phyloP scores from a whole-genome alignment of 306 rosid genomes.

The Glycyrrhiza uralensis region DNA sequence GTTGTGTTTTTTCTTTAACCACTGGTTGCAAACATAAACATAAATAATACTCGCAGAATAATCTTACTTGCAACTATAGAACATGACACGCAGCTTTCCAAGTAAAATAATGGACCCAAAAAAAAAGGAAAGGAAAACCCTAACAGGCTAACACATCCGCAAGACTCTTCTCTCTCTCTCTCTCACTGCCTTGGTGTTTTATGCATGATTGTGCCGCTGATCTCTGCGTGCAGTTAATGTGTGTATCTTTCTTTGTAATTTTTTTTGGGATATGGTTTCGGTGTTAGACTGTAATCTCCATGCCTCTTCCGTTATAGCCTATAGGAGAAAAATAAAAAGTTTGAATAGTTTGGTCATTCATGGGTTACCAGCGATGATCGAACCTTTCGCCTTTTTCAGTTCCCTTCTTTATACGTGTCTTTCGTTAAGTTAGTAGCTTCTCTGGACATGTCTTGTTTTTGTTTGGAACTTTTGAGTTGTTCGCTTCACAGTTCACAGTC shows the following conservation, averaged over 20 bases:
- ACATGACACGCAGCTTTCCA: conserved; percentile 31
- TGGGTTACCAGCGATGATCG: conserved; percentile 16
- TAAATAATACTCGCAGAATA: conserved; percentile 26
- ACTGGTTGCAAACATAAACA: not conserved
- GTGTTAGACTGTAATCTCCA: conserved; percentile 35
- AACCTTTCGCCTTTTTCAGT: conserved; percentile 33
- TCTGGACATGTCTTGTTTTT: conserved; percentile 32
- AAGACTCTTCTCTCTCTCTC: not conserved
- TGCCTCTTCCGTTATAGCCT: conserved; percentile 22
- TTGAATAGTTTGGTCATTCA: conserved; percentile 36
- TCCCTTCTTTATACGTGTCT: conserved; percentile 9
- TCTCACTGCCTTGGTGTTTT: conserved; percentile 8
- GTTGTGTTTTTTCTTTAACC: not conserved
- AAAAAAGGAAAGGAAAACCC: conserved; percentile 34
- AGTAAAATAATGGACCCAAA: not conserved
- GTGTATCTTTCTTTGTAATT: not conserved
- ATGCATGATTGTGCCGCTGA: conserved; percentile 2
- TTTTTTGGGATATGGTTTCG: not conserved
- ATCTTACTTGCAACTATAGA: conserved; percentile 19
- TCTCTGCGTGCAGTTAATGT: not conserved
- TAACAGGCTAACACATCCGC: conserved; percentile 23
- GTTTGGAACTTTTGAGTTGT: conserved; percentile 10
- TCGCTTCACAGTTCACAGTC: conserved; percentile 4
- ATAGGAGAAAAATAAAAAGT: conserved; percentile 17
- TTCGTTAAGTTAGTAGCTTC: not conserved